Base-by-base conservation (phyloP, 768 basidiomycete genomes). In the Psilocybe cubensis region DNA sequence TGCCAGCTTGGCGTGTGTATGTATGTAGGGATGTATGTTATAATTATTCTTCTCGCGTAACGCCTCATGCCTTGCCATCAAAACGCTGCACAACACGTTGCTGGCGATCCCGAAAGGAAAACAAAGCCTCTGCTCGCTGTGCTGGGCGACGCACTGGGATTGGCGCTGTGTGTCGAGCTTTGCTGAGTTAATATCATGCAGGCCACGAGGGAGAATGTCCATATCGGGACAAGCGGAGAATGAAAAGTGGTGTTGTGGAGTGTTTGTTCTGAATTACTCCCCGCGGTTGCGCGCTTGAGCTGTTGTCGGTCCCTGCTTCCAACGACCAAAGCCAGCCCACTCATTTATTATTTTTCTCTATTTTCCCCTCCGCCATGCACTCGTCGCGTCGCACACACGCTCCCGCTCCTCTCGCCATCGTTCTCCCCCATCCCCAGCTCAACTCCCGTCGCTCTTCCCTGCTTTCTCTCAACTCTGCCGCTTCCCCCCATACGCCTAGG, bases 341-440 rank as follows among this genome's bases (percentile, higher is more conserved):
- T 70, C 66, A 62, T 61, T 72, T 67, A 66, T 72, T 65, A 54
- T 68, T 66, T 54, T 67, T 68, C 67, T 65, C 64, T 66, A 63
- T 69, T 66, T 62, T 71, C 58, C 55, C 54, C 14, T 23, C 42
- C 48, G 24, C 52, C 17, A 33, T 21, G 20, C 51, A 20, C n/a
- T 27, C 33, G 52, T 53, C 42, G 52, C 42, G 25, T 28, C 40
- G 52, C 5, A 17, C 35, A 9, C 7, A 41, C 14, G 63, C 67
- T 72, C 79, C 69, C 70, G 80, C 71, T 73, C 85, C 68, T 72
- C 81, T 89, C 70, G 74, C 85, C 72, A 79, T 88, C 71, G 75
- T 87, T 67, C 78, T 86, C 48, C 86, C 86, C 55, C 83, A 82
- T 64, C 86, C 85, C 21, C 76, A 79, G 24, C 77, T 83, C 24